Percentiles rank a stretch among this genome's conserved stretches.
Conservation (phyloP, 306 rosid species). For the Luffa acutangula region DNA sequence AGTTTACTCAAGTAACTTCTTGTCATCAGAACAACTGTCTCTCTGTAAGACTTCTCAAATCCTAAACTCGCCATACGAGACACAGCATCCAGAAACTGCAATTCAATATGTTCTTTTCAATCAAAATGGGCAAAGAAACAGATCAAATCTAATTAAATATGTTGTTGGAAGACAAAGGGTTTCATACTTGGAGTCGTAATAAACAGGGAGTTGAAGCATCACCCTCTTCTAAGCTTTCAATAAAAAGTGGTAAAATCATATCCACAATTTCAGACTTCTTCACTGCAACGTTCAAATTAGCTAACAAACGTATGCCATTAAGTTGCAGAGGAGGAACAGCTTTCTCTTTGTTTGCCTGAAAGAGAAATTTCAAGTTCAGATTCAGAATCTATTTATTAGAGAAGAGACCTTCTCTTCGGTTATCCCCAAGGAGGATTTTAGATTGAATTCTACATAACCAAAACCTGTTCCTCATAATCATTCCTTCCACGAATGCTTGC, state of each 20-base stretch:
- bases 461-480: conserved; percentile 86
- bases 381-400: background rate
- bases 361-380: background rate
- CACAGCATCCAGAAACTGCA: conserved; percentile 92
- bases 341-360: conserved; percentile 76
- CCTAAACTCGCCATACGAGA: conserved; percentile 97
- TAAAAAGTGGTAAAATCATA: conserved; percentile 79
- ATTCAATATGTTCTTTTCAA: conserved; percentile 12
- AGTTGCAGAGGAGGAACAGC: conserved; percentile 72
- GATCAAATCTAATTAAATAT: background rate
- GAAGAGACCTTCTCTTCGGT: background rate
- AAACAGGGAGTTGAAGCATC: conserved; percentile 95
- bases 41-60: conserved; percentile 94
- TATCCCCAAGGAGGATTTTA: background rate
- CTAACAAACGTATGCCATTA: conserved; percentile 71
- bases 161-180: conserved; percentile 28
- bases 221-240: conserved; percentile 97
- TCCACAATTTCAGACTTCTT: conserved; percentile 82
- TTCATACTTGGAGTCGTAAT: conserved; percentile 79
- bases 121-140: background rate
- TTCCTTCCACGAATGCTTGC: conserved; percentile 87
- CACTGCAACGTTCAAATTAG: conserved; percentile 65
- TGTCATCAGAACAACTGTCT: conserved; percentile 91
- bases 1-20: conserved; percentile 92
- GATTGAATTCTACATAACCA: background rate